Percentiles rank a stretch among this genome's conserved stretches.
Evolutionary conservation across 2,329 filamentous ascomycete species (phyloP).

Genomic region (Diaporthe caulivora): DNA sequence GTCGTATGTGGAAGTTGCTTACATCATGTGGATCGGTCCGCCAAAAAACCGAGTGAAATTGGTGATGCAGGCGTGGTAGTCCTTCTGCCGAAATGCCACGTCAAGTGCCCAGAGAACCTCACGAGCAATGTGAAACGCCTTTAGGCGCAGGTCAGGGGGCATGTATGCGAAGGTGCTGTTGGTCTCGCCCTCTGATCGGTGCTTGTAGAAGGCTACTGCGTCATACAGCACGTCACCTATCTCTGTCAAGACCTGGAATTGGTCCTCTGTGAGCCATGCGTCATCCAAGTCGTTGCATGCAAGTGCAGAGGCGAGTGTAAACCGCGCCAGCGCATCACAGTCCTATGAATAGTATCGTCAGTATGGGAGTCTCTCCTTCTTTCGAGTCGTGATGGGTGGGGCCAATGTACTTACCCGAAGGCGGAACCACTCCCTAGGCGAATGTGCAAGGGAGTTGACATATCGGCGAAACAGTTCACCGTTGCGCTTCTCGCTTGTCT

Average conservation of each 20-base stretch:
- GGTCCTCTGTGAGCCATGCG: slow-evolving; percentile 41
- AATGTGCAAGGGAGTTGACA: slow-evolving; percentile 44
- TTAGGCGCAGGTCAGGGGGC: slow-evolving; percentile 41
- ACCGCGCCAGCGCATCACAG: slow-evolving; percentile 48
- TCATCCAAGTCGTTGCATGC: slow-evolving; percentile 48
- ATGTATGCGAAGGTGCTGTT: slow-evolving; percentile 51
- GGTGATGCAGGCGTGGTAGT: slow-evolving; percentile 29
- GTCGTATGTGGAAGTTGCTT: too few relatives aligned
- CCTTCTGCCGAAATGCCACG: slow-evolving; percentile 41
- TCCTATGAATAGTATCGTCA: slow-evolving; percentile 37
- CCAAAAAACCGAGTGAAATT: slow-evolving; percentile 48
- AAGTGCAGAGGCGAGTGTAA: slow-evolving; percentile 48
- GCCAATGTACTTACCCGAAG: slow-evolving; percentile 40
- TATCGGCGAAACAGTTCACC: slow-evolving; percentile 47
- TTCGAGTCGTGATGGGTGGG: too few relatives aligned
- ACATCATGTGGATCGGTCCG: slow-evolving; percentile 50
- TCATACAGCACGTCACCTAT: slow-evolving; percentile 49
- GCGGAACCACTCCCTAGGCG: slow-evolving; percentile 48
- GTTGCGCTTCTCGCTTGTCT: slow-evolving; percentile 37
- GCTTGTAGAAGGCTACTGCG: slow-evolving; percentile 50
- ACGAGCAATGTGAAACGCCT: slow-evolving; percentile 44
- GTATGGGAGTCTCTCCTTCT: too few relatives aligned
- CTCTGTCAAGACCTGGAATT: slow-evolving; percentile 44
- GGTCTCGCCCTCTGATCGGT: slow-evolving; percentile 49
- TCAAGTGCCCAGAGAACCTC: slow-evolving; percentile 52